Conservation (phyloP, 345 rosid genomes). For the Leavenworthia alabamica region DNA sequence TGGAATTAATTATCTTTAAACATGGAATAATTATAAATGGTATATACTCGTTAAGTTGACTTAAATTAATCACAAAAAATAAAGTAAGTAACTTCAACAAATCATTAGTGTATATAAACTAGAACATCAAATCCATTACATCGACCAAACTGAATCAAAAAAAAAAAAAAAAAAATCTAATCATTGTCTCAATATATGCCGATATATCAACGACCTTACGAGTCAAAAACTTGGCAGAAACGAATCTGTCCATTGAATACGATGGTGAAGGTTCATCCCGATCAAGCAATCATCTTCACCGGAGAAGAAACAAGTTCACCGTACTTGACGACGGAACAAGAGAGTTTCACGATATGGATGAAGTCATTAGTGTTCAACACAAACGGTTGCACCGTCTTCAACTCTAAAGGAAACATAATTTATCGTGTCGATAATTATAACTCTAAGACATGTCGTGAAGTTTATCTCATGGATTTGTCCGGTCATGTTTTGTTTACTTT, state of each 20-base stretch:
- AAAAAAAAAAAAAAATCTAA: constrained; percentile 10
- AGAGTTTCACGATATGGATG: constrained; percentile 63
- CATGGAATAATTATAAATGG: background rate
- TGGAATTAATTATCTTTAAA: constrained; percentile 12
- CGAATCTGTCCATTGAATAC: constrained; percentile 27
- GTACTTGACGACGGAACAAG: constrained; percentile 41
- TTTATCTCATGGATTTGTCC: constrained; percentile 47
- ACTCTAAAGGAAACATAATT: constrained; percentile 45
- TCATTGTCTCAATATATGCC: constrained; percentile 10
- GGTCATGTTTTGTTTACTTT: constrained; percentile 51
- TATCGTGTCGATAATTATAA: constrained; percentile 63
- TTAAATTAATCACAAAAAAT: constrained; percentile 7
- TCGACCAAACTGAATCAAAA: background rate
- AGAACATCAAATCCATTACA: background rate
- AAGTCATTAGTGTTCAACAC: constrained; percentile 49
- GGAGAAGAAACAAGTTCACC: constrained; percentile 17
- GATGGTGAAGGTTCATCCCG: constrained; percentile 23
- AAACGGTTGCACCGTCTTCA: constrained; percentile 56
- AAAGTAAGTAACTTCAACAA: constrained; percentile 20
- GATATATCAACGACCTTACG: constrained; percentile 26
- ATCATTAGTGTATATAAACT: constrained; percentile 14
- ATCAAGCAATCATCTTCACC: background rate
- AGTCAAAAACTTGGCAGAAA: constrained; percentile 25
- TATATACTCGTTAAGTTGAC: constrained; percentile 20
- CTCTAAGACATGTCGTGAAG: constrained; percentile 37